Evolutionary conservation across 2,329 filamentous ascomycete genomes (phyloP).

Genomic region (Verticillium klebahnii): DNA sequence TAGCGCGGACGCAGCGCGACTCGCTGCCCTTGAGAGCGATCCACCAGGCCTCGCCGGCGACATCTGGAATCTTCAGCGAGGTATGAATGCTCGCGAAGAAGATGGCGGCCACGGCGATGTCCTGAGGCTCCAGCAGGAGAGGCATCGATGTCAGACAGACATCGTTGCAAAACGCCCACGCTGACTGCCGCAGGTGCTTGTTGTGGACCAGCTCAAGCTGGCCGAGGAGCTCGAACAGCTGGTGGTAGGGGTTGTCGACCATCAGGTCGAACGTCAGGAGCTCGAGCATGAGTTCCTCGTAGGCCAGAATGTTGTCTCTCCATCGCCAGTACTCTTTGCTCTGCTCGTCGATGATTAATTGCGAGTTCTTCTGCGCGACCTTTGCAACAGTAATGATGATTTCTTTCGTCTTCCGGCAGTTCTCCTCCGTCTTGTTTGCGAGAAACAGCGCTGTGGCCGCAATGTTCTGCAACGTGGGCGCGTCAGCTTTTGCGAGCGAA

Average conservation of each 20-base stretch:
- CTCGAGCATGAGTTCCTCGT: conserved; percentile 91
- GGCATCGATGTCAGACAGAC: conserved; percentile 80
- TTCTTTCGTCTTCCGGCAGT: conserved; percentile 91
- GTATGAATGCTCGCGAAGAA: conserved; percentile 81
- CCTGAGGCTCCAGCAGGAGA: conserved; percentile 71
- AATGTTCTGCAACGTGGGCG: conserved; percentile 54
- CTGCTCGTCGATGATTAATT: conserved; percentile 89
- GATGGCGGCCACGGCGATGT: conserved; percentile 79
- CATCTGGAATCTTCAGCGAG: conserved; percentile 70
- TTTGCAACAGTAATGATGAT: conserved; percentile 91
- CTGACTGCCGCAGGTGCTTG: conserved; percentile 75
- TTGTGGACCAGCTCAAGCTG: conserved; percentile 72
- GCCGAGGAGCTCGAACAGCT: conserved; percentile 75
- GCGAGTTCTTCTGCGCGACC: conserved; percentile 90
- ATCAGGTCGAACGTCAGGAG: conserved; percentile 90
- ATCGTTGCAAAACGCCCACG: conserved; percentile 94
- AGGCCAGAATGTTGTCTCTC: conserved; percentile 87
- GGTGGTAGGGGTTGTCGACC: conserved; percentile 81
- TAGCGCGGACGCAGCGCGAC: conserved; percentile 65
- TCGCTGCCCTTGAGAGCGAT: conserved; percentile 68
- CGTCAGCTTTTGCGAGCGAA: background rate
- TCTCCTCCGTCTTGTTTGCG: conserved; percentile 96
- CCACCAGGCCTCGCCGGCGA: conserved; percentile 83
- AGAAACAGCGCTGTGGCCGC: conserved; percentile 89
- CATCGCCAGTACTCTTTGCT: conserved; percentile 98